phyloP scores from a whole-genome alignment of 2,329 filamentous ascomycete genomes.

The Aspergillus caelatus region DNA sequence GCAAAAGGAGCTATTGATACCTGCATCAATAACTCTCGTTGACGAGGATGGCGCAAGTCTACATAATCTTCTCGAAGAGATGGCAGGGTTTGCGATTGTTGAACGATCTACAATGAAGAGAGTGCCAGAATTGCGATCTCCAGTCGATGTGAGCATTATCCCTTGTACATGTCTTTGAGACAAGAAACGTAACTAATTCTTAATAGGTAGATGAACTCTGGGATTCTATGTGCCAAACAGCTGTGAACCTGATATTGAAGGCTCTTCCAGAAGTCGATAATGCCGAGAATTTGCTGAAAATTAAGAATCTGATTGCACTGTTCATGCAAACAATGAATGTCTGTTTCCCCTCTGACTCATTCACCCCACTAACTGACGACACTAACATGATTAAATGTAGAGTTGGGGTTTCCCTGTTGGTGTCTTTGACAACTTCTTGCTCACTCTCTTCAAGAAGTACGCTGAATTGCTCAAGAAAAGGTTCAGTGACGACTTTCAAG shows the following conservation, averaged over 20 bases:
- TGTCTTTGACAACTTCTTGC: slow-evolving; percentile 78
- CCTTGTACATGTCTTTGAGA: not conserved
- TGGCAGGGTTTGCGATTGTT: slow-evolving; percentile 94
- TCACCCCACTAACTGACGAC: not conserved
- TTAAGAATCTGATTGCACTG: slow-evolving; percentile 87
- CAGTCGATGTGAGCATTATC: slow-evolving; percentile 68
- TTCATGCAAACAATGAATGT: slow-evolving; percentile 99
- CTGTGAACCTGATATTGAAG: slow-evolving; percentile 78
- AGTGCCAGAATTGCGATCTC: slow-evolving; percentile 77
- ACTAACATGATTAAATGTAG: slow-evolving; percentile 44
- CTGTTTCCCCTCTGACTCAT: slow-evolving; percentile 29
- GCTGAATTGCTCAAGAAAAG: slow-evolving; percentile 85
- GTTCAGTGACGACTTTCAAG: slow-evolving; percentile 95
- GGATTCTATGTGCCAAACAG: slow-evolving; percentile 95
- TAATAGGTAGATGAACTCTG: slow-evolving; percentile 89
- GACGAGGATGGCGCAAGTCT: slow-evolving; percentile 83
- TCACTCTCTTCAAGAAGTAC: slow-evolving; percentile 93
- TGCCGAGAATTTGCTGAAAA: slow-evolving; percentile 87
- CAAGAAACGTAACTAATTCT: slow-evolving; percentile 16
- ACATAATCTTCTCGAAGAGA: slow-evolving; percentile 89
- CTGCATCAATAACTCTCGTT: slow-evolving; percentile 72
- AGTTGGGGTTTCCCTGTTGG: slow-evolving; percentile 88
- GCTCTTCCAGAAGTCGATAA: slow-evolving; percentile 79
- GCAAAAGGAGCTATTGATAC: slow-evolving; percentile 89
- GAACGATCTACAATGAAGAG: slow-evolving; percentile 91